Percentiles rank a stretch among this genome's conserved stretches.
phyloP scores from a whole-genome alignment of 1,284 basidiomycete genomes.

The Flammula alnicola region DNA sequence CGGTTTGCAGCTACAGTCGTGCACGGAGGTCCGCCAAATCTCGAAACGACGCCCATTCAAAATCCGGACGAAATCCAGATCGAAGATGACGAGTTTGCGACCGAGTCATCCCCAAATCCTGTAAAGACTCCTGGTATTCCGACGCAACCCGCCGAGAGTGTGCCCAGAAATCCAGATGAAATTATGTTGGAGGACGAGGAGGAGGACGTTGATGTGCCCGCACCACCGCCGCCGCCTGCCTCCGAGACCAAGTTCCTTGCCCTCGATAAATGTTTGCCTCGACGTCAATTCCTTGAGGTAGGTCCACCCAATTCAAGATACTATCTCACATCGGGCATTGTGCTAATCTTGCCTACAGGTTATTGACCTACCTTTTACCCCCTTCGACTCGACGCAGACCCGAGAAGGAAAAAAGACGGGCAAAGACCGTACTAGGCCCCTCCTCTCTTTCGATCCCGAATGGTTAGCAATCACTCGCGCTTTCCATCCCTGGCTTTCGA shows the following conservation, averaged over 20 bases:
- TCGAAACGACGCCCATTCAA: conserved; percentile 11
- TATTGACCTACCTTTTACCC: conserved; percentile 54
- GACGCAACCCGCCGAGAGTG: background rate
- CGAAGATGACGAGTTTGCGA: conserved; percentile 49
- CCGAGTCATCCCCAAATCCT: conserved; percentile 17
- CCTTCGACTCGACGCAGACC: conserved; percentile 23
- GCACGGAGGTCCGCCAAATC: conserved; percentile 39
- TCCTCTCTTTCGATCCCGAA: conserved; percentile 75
- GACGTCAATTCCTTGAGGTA: conserved; percentile 87
- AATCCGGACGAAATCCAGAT: conserved; percentile 76
- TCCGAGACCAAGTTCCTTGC: conserved; percentile 84
- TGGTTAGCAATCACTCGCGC: conserved; percentile 95
- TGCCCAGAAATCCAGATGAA: conserved; percentile 67
- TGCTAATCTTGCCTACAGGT: conserved; percentile 52
- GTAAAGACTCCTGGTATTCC: conserved; percentile 19
- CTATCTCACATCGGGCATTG: background rate
- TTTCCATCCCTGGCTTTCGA: conserved; percentile 80
- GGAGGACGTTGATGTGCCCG: conserved; percentile 43
- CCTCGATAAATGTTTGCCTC: conserved; percentile 90
- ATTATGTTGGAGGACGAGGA: conserved; percentile 70
- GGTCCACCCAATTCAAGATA: conserved; percentile 11
- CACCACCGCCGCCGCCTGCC: conserved; percentile 32
- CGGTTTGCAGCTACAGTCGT: conserved; percentile 75
- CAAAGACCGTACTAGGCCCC: conserved; percentile 19
- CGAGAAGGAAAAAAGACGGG: too few relatives aligned